Conservation (phyloP, 345 rosid genomes). For the Mangifera indica region DNA sequence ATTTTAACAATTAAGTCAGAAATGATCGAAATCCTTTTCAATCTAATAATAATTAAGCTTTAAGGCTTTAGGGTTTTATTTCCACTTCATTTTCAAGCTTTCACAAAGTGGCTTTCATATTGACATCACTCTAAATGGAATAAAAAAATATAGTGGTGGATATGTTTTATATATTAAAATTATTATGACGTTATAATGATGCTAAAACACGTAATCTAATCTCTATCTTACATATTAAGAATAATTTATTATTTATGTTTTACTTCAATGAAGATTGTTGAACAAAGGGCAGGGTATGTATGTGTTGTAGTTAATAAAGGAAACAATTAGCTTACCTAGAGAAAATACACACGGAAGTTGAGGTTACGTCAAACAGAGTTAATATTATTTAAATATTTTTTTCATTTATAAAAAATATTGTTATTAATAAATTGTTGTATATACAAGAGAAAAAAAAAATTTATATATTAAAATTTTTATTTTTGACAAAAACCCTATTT, state of each 20-base stretch:
- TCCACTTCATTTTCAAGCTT: neutral
- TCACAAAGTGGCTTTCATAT: conserved; percentile 2
- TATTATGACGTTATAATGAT: conserved; percentile 31
- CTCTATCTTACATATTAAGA: conserved; percentile 22
- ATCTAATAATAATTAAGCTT: neutral
- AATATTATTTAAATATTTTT: neutral
- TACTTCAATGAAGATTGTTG: too few species aligned
- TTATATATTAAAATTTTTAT: too few species aligned
- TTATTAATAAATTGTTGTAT: too few species aligned
- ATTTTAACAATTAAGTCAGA: neutral
- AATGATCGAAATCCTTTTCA: neutral
- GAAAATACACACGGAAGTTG: too few species aligned
- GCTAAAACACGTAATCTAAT: conserved; percentile 30
- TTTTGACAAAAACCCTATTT: too few species aligned
- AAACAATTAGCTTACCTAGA: too few species aligned
- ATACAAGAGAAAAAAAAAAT: too few species aligned
- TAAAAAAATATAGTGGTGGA: neutral
- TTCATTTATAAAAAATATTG: too few species aligned
- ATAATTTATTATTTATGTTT: too few species aligned
- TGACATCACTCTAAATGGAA: neutral
- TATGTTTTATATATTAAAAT: neutral
- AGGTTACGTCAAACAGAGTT: too few species aligned
- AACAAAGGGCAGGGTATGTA: too few species aligned
- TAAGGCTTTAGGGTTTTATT: neutral
- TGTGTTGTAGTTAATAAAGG: too few species aligned